phyloP scores from a whole-genome alignment of 179 eudicot species.

The Amaranthus tricolor region DNA sequence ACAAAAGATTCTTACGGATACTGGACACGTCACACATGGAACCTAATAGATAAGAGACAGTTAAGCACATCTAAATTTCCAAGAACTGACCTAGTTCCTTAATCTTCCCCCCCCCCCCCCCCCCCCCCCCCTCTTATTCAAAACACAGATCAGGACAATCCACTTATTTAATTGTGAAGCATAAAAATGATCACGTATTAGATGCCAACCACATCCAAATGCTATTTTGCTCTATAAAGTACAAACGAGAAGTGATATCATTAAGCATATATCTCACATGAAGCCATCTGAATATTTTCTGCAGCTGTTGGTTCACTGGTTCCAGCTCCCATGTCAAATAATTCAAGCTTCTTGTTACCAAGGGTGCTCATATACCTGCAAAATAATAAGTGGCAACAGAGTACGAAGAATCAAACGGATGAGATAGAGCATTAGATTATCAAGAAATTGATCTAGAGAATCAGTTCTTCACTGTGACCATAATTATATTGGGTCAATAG shows the following conservation, averaged over 20 bases:
- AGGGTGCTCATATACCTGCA: slow-evolving; percentile 87
- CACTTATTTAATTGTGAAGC: no score
- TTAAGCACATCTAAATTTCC: not conserved
- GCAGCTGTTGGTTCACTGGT: slow-evolving; percentile 84
- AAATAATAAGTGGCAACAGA: slow-evolving; percentile 15
- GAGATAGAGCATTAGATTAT: not conserved
- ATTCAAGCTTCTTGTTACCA: slow-evolving; percentile 88
- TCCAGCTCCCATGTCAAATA: slow-evolving; percentile 90
- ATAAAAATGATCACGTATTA: no score
- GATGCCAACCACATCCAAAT: not conserved
- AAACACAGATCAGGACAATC: no score
- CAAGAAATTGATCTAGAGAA: not conserved
- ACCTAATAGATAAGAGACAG: not conserved
- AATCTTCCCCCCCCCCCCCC: no score
- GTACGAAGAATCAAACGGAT: not conserved
- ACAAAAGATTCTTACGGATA: not conserved
- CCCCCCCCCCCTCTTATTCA: no score
- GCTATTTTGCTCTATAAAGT: not conserved
- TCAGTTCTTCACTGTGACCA: not conserved
- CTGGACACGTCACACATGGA: not conserved
- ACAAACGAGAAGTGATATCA: slow-evolving; percentile 6
- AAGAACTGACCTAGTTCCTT: not conserved
- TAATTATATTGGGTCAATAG: not conserved
- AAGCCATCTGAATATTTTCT: slow-evolving; percentile 81
- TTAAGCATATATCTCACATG: slow-evolving; percentile 49